phyloP scores from a whole-genome alignment of 768 basidiomycete species.

The Paxillus ammoniavirescens region DNA sequence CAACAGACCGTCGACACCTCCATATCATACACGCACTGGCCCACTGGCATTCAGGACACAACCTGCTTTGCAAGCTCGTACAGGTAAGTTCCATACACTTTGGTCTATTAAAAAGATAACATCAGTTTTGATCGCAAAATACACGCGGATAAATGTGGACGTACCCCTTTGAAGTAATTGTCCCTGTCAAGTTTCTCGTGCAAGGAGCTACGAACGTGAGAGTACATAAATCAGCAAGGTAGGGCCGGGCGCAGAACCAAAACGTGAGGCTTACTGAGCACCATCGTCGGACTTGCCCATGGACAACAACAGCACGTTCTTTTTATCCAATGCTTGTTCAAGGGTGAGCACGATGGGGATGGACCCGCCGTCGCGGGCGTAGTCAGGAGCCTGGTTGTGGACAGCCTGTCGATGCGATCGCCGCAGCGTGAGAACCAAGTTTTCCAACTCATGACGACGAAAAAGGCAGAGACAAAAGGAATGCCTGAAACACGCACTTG shows the following conservation, averaged over 20 bases:
- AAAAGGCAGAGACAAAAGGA: neutral
- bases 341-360: constrained; percentile 89
- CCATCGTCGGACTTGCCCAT: constrained; percentile 94
- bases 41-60: too few species aligned
- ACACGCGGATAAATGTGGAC: constrained; percentile 17
- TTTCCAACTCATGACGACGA: too few species aligned
- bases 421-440: neutral
- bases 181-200: constrained; percentile 89
- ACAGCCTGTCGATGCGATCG: constrained; percentile 27
- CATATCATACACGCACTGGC: too few species aligned
- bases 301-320: constrained; percentile 82
- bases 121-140: too few species aligned
- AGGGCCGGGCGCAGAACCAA: neutral
- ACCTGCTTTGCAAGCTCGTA: constrained; percentile 6
- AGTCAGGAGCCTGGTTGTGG: constrained; percentile 67
- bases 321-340: constrained; percentile 64
- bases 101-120: constrained; percentile 7
- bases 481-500: constrained; percentile 38
- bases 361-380: constrained; percentile 83
- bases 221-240: neutral
- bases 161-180: constrained; percentile 80
- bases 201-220: constrained; percentile 53
- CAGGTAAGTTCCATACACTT: constrained; percentile 14
- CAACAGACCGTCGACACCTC: too few species aligned
- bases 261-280: constrained; percentile 58